Base-by-base conservation (phyloP, 192 early-diverging fungal genomes). In the Coemansia sp. region DNA sequence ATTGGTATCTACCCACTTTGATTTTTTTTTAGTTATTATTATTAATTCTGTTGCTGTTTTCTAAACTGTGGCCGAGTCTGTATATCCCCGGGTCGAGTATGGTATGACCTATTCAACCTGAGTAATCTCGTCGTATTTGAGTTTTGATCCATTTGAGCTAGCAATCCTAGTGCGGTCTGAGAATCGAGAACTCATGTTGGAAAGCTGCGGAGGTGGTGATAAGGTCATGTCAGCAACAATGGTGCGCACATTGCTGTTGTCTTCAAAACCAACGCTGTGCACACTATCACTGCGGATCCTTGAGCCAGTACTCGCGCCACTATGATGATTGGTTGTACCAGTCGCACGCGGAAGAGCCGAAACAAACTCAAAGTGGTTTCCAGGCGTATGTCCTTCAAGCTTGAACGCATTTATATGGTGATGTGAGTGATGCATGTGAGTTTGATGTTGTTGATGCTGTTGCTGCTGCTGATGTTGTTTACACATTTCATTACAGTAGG, bases 341-440 rank as follows among this genome's bases (percentile, higher is more conserved):
- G 54, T 10, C 44, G 39, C 25, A 9, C 25, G 38, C 13, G 54
- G 59, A 21, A 72, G 48, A 2, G 62, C 34, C 15, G 63, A 22
- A 24, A 62, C 63, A 54, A 72, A 60, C 15, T 59, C 59, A 33
- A 57, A 66, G 25, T 64, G 59, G 55, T 65, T 66, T 34, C 64
- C 59, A 10, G 70, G 70, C 7, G 70, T 66, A 13, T 30, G 57
- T 3, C 63, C 64, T 9, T 62, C 55, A 9, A 62, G 42, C 15
- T 54, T 60, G 47, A 30, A 24, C 1, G 47, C 23, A 0, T 54
- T 21, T 2, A 45, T 42, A 24, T 45, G 48, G 14, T 47, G 63
- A 17, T 59, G 58, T 27, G 4, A 9, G 13, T 52, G 50, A 2
- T 52, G 23, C 15, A n/a, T n/a, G n/a, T 52, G 51, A 2, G 17